Evolutionary conservation across 176 grass and related monocot species (phyloP), one percentile per base, ranked within the genome.

Genomic region (Oryza punctata): DNA sequence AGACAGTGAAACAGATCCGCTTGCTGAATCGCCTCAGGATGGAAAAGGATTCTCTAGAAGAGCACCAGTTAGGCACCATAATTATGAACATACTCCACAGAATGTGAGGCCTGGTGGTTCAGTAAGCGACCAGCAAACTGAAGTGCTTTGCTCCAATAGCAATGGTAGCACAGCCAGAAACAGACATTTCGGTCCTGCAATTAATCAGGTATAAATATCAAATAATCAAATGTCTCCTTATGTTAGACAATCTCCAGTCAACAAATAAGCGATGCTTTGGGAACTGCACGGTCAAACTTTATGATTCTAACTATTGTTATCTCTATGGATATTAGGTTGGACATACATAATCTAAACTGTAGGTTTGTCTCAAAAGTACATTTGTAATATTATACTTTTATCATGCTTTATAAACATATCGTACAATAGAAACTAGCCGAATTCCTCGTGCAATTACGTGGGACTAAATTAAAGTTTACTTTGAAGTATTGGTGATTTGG

Each of bases 1-100:
- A 83, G 93, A 70, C 63, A 85, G 77, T 13, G 84, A 82, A 75
- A 69, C 84, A 77, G 87, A 85, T 64, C 71, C 80, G 43, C 59
- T 71, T 65, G 32, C 38, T 81, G 79, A 74, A 29, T 81, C 73
- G 54, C 27, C 71, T 91, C 46, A 65, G 43, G 64, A 45, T 69
- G 66, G 11, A 12, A 65, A 86, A 85, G 76, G 33, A 15, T 23
- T 21, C 49, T 87, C 81, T 78, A 85, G 59, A 81, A 85, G 74
- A 61, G 69, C 74, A 70, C 60, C 65, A 63, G 69, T 15, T 63
- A 70, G 28, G 44, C 32, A n/a, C 12, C 78, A 70, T 37, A 69
- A 72, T 44, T 63, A 29, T 86, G 83, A 89, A 61, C 73, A 70
- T 75, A 80, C 69, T 37, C 69, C 83, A 46, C 75, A 14, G 75